phyloP scores from a whole-genome alignment of 2,329 filamentous ascomycete species.

The Fusarium musae region DNA sequence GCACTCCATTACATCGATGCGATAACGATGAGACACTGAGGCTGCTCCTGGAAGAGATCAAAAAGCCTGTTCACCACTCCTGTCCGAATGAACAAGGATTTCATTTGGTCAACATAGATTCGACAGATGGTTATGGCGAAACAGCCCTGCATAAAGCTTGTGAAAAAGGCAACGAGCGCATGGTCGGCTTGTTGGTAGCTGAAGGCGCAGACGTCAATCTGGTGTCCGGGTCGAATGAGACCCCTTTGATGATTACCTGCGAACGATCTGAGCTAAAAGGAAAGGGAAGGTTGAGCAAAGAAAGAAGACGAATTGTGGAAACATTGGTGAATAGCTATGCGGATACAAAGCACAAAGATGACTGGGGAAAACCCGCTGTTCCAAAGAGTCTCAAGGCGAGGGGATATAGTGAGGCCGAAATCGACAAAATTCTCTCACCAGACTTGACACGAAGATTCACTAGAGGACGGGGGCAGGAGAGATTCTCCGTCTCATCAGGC shows the following conservation, averaged over 20 bases:
- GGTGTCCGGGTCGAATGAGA: neutral
- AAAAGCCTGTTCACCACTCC: conserved; percentile 6
- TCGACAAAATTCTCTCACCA: conserved; percentile 10
- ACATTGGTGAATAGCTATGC: conserved; percentile 1
- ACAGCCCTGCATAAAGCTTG: conserved; percentile 22
- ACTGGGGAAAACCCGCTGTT: conserved; percentile 1
- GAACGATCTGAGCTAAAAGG: neutral
- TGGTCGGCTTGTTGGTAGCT: conserved; percentile 10
- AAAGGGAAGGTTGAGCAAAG: neutral
- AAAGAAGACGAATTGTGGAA: neutral
- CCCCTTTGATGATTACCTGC: conserved; percentile 10
- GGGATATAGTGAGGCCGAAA: conserved; percentile 1
- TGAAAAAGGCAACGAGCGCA: conserved; percentile 2
- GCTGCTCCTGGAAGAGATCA: conserved; percentile 13
- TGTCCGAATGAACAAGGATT: neutral
- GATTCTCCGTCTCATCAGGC: neutral
- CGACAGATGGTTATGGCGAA: conserved; percentile 4
- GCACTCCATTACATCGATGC: conserved; percentile 16
- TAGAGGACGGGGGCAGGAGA: neutral
- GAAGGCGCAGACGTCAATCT: conserved; percentile 18
- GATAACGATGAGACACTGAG: neutral
- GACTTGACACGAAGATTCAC: neutral
- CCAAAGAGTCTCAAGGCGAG: conserved; percentile 4
- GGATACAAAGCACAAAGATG: neutral
- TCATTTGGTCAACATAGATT: neutral